Base-by-base conservation (phyloP, 164 flowering plant species). In the Houttuynia cordata region DNA sequence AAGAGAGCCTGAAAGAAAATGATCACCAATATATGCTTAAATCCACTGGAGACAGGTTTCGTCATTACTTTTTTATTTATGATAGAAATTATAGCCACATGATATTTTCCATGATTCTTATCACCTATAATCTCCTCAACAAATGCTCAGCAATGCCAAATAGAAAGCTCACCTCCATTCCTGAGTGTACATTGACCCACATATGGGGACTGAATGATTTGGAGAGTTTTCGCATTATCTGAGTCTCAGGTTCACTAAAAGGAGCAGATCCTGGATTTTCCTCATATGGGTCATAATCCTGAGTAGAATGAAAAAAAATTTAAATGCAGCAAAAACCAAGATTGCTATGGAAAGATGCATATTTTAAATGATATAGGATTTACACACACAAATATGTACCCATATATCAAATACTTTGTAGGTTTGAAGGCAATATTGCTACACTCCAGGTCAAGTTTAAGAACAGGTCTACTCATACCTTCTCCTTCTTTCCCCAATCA, bases 401-500 rank as follows among this genome's bases (percentile, higher is more conserved):
- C 49, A 0, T 45, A 17, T 30, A 45, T 45, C 49, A 45, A 10
- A 14, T 8, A 17, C 2, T 3, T 12, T 45, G 12, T 8, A 45
- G 6, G 37, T 30, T 30, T 30, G 12, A 45, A 45, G 14, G 49
- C 17, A 45, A 17, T 17, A 45, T 12, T 45, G 49, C 49, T 0
- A 19, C n/a, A 53, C n/a, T 14, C 56, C n/a, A n/a, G n/a, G n/a
- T n/a, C n/a, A n/a, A n/a, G n/a, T n/a, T 53, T 53, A 19, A 53
- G 56, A 57, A 37, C 22, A 24, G 45, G 24, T 17, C 64, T 6
- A 90, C 99, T 17, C 64, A 1, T 6, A 90, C 99, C 95, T 91
- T 83, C 73, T 94, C 99, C 72, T 94, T 94, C 70, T 86, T 94
- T 42, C 99, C 99, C 99, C 99, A 91, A 69, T 94, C 99, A 22